Evolutionary conservation across 1,139 yeast species (phyloP).

Genomic region (Lodderomyces metapsilosis): DNA sequence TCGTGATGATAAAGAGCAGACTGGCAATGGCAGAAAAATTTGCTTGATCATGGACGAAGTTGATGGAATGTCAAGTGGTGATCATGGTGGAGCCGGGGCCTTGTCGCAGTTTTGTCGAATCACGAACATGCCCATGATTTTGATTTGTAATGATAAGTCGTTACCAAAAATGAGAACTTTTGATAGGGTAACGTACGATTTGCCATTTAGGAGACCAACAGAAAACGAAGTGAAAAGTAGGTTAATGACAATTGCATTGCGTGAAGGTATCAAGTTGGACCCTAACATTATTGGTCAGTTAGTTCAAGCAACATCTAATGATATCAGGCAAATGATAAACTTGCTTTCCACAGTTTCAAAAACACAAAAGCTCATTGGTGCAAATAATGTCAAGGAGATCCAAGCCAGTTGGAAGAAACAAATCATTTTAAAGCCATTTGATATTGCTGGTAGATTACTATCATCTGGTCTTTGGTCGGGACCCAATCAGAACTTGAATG

Average conservation of each 20-base stretch:
- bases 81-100: conserved; percentile 97
- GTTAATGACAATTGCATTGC: conserved; percentile 83
- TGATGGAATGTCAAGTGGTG: conserved; percentile 99
- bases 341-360: conserved; percentile 80
- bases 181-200: conserved; percentile 78
- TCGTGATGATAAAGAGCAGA: conserved; percentile 27
- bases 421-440: conserved; percentile 89
- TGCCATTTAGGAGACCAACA: conserved; percentile 86
- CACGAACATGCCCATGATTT: conserved; percentile 85
- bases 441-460: conserved; percentile 72
- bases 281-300: conserved; percentile 80
- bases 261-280: conserved; percentile 80
- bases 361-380: conserved; percentile 62
- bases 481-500: conserved; percentile 58
- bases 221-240: conserved; percentile 80
- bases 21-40: conserved; percentile 46
- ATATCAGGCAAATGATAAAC: conserved; percentile 92
- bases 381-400: conserved; percentile 48
- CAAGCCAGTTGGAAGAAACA: conserved; percentile 84
- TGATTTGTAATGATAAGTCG: conserved; percentile 90
- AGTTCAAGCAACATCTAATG: conserved; percentile 83
- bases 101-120: conserved; percentile 82
- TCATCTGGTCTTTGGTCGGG: conserved; percentile 21
- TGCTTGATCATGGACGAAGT: conserved; percentile 98
- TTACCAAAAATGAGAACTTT: conserved; percentile 96